These are phyloP conservation scores for Aspergillus sp. DNA, from an alignment of 2,329 filamentous ascomycete genomes.

Conservation along the genomic window DNA sequence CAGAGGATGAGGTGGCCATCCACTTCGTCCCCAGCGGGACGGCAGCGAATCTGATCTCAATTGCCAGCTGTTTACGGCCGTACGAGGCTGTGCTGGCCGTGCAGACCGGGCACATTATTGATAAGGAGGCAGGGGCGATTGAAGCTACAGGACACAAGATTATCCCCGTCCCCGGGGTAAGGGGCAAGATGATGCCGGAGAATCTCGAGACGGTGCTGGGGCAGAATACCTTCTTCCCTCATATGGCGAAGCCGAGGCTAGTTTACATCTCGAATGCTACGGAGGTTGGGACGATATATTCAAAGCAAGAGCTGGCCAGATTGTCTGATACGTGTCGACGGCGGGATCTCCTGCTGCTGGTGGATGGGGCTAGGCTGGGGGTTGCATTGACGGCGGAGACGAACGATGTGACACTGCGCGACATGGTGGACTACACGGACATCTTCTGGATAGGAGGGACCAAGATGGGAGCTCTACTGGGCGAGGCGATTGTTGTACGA, in stretches of 20 bases:
- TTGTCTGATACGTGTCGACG: constrained; percentile 47
- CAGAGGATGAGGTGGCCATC: constrained; percentile 45
- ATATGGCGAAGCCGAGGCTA: constrained; percentile 53
- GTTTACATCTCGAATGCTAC: constrained; percentile 56
- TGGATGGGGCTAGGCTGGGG: constrained; percentile 51
- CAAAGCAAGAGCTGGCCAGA: constrained; percentile 42
- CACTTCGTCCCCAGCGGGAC: constrained; percentile 56
- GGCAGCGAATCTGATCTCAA: constrained; percentile 54
- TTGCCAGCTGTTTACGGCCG: constrained; percentile 51
- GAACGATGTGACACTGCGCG: constrained; percentile 47
- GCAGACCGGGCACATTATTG: constrained; percentile 52
- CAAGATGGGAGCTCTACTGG: constrained; percentile 53
- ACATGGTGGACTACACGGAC: constrained; percentile 50
- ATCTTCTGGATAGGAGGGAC: constrained; percentile 58
- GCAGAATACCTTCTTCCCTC: constrained; percentile 53
- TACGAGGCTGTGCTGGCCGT: constrained; percentile 55
- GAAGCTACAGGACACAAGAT: constrained; percentile 55
- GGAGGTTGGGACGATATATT: constrained; percentile 53
- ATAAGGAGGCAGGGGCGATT: constrained; percentile 52
- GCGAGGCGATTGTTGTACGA: constrained; percentile 53
- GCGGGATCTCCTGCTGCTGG: constrained; percentile 45
- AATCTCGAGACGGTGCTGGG: constrained; percentile 45
- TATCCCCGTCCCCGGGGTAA: constrained; percentile 47
- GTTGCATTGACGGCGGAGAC: constrained; percentile 44
- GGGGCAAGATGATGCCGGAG: constrained; percentile 50